These are phyloP conservation scores for Fraxinus albicans DNA, from an alignment of 305 asterid species.

Conservation along the genomic window DNA sequence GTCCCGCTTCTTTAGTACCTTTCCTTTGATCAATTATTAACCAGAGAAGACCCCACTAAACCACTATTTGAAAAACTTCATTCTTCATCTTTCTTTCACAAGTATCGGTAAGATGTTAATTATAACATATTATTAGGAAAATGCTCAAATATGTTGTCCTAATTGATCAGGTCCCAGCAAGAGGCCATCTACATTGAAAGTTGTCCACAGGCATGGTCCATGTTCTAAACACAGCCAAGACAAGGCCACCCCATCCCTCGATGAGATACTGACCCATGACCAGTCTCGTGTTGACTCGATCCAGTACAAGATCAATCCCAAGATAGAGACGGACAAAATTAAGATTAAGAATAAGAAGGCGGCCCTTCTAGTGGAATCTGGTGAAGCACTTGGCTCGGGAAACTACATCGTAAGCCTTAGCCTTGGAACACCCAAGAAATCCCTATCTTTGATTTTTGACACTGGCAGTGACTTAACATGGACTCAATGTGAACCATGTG, in stretches of 20 bases:
- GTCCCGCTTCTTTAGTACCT: not conserved
- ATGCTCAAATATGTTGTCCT: not conserved
- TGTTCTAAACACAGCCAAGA: slow-evolving; percentile 40
- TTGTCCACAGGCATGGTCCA: slow-evolving; percentile 55
- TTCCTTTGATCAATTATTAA: not conserved
- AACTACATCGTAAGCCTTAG: slow-evolving; percentile 57
- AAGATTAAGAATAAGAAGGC: slow-evolving; percentile 31
- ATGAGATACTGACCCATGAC: slow-evolving; percentile 48
- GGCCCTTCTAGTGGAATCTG: slow-evolving; percentile 49
- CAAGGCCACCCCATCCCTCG: slow-evolving; percentile 29
- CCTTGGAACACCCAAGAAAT: slow-evolving; percentile 59
- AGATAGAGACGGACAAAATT: slow-evolving; percentile 6
- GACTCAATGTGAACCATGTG: slow-evolving; percentile 82
- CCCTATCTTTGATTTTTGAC: slow-evolving; percentile 56
- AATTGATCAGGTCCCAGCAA: slow-evolving; percentile 35
- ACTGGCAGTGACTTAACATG: slow-evolving; percentile 79
- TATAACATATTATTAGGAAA: not conserved
- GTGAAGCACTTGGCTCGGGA: slow-evolving; percentile 39
- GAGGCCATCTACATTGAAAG: slow-evolving; percentile 49
- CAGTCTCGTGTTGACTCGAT: slow-evolving; percentile 53
- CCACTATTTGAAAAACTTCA: not conserved
- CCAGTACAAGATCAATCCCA: slow-evolving; percentile 35
- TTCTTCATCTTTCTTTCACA: not conserved
- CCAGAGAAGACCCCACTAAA: not conserved
- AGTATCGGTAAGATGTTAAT: not conserved